Evolutionary conservation across 805 yeast genomes (phyloP).

Genomic region (Teunomyces panamensis): DNA sequence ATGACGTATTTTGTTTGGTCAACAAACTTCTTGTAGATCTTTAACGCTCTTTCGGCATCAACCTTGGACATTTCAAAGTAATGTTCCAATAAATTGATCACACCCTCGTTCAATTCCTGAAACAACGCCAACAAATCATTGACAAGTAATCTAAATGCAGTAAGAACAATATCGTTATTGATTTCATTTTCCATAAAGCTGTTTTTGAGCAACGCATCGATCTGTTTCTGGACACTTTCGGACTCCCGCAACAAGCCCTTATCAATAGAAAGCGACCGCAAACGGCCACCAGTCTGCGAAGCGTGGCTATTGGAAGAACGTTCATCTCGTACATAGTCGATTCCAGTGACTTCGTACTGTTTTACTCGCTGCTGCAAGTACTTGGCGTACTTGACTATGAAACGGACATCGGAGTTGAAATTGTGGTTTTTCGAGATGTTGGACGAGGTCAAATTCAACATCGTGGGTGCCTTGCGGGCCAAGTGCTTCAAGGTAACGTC

Average conservation of each 20-base stretch:
- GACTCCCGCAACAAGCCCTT: conserved; percentile 82
- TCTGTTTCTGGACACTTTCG: conserved; percentile 81
- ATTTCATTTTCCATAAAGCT: conserved; percentile 76
- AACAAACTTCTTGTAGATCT: conserved; percentile 81
- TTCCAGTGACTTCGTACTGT: conserved; percentile 60
- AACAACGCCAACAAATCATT: conserved; percentile 83
- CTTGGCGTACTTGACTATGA: conserved; percentile 63
- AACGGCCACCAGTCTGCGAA: conserved; percentile 53
- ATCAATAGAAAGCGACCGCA: conserved; percentile 63
- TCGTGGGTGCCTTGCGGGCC: conserved; percentile 44
- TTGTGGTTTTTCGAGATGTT: conserved; percentile 37
- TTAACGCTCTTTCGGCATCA: conserved; percentile 85
- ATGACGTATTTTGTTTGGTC: conserved; percentile 85
- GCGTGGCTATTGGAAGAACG: conserved; percentile 41
- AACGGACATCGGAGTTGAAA: conserved; percentile 47
- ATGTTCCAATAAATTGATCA: conserved; percentile 87
- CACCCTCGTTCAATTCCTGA: conserved; percentile 93
- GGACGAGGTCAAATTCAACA: conserved; percentile 44
- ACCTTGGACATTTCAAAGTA: conserved; percentile 86
- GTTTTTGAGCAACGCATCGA: conserved; percentile 70
- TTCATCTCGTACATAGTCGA: conserved; percentile 79
- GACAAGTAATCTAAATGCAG: conserved; percentile 85
- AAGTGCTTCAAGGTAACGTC: conserved; percentile 68
- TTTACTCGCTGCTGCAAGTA: conserved; percentile 68
- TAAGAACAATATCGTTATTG: conserved; percentile 77